Evolutionary conservation across 164 flowering plant genomes (phyloP).

Genomic region (Piper betle): DNA sequence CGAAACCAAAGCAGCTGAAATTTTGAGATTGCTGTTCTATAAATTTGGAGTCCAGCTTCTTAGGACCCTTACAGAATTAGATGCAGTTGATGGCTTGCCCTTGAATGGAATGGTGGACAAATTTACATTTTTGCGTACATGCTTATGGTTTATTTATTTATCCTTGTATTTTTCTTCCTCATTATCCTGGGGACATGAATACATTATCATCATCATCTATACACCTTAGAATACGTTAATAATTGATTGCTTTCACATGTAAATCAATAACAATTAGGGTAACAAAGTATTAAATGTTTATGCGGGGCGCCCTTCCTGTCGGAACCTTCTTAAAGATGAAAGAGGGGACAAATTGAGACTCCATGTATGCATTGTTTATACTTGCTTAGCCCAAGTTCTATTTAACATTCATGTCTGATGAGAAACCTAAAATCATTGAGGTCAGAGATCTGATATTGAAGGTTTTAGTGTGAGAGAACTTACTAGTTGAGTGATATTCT

Average conservation of each 20-base stretch:
- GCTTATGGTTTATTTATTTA: neutral
- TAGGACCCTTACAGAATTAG: constrained; percentile 34
- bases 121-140: constrained; percentile 11
- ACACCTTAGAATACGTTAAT: too few species aligned
- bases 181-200: too few species aligned
- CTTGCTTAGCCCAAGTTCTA: too few species aligned
- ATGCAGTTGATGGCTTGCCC: constrained; percentile 43
- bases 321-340: too few species aligned
- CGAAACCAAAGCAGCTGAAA: constrained; percentile 44
- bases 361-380: too few species aligned
- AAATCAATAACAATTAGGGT: too few species aligned
- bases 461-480: neutral
- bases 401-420: neutral
- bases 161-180: neutral
- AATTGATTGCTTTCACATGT: too few species aligned
- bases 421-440: neutral
- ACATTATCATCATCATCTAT: too few species aligned
- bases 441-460: neutral
- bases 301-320: too few species aligned
- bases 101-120: constrained; percentile 89
- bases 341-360: too few species aligned
- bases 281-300: too few species aligned
- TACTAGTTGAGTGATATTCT: too few species aligned
- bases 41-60: constrained; percentile 56
- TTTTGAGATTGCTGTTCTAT: constrained; percentile 50